These are phyloP conservation scores for Candida fluviatilis DNA, from an alignment of 805 yeast genomes.

Conservation along the genomic window DNA sequence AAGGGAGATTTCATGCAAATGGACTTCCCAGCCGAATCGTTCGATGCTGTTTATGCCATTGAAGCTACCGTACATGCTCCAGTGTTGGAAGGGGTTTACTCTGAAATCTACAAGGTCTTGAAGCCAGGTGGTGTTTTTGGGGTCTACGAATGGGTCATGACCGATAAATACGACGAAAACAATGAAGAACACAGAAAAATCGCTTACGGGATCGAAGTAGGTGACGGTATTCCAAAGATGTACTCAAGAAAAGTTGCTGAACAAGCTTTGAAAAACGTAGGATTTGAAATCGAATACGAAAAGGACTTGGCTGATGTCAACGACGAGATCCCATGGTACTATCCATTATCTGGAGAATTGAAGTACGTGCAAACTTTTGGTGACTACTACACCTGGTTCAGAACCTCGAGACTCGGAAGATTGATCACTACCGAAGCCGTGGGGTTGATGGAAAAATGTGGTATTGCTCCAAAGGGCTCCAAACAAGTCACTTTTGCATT, in stretches of 20 bases:
- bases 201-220: slow-evolving; percentile 95
- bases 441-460: slow-evolving; percentile 75
- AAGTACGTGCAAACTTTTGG: slow-evolving; percentile 73
- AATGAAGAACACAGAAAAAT: slow-evolving; percentile 89
- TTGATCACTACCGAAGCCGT: slow-evolving; percentile 75
- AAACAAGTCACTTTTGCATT: slow-evolving; percentile 85
- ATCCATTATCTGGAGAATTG: slow-evolving; percentile 94
- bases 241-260: slow-evolving; percentile 79
- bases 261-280: slow-evolving; percentile 79
- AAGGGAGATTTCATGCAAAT: slow-evolving; percentile 99
- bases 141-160: slow-evolving; percentile 99
- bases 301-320: slow-evolving; percentile 78
- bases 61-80: slow-evolving; percentile 99
- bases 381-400: slow-evolving; percentile 79
- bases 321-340: slow-evolving; percentile 95
- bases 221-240: slow-evolving; percentile 99
- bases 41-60: slow-evolving; percentile 96
- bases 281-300: slow-evolving; percentile 74
- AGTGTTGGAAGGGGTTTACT: slow-evolving; percentile 88
- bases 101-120: slow-evolving; percentile 89
- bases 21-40: slow-evolving; percentile 87
- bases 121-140: slow-evolving; percentile 98
- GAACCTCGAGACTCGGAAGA: slow-evolving; percentile 88
- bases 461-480: slow-evolving; percentile 89
- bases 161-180: slow-evolving; percentile 82